Conservation (phyloP, 2,329 filamentous ascomycete genomes). For the Pseudocercospora fijiensis region DNA sequence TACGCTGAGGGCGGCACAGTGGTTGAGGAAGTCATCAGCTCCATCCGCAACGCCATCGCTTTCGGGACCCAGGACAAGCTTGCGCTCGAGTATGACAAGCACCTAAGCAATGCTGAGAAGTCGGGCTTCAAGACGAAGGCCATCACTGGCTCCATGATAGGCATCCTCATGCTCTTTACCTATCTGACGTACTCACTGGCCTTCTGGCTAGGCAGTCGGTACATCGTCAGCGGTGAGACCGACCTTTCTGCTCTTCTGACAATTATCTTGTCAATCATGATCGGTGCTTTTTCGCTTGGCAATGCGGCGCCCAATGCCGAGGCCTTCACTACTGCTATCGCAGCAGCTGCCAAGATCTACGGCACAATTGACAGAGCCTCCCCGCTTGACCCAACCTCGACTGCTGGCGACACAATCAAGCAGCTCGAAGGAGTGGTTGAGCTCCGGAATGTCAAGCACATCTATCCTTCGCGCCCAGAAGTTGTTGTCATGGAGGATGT, state of each 20-base stretch:
- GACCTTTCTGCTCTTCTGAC: constrained; percentile 72
- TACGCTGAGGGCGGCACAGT: constrained; percentile 84
- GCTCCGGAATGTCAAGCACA: constrained; percentile 80
- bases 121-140: constrained; percentile 76
- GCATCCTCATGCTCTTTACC: constrained; percentile 76
- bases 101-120: constrained; percentile 69
- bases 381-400: constrained; percentile 73
- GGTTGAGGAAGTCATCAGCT: constrained; percentile 91
- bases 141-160: constrained; percentile 74
- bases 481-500: constrained; percentile 86
- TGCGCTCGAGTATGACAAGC: constrained; percentile 77
- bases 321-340: constrained; percentile 78
- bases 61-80: constrained; percentile 92
- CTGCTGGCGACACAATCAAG: constrained; percentile 70
- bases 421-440: constrained; percentile 74
- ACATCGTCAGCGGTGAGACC: constrained; percentile 65
- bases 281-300: constrained; percentile 86
- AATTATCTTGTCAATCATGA: constrained; percentile 86
- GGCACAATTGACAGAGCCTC: constrained; percentile 87
- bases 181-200: constrained; percentile 85
- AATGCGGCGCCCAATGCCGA: constrained; percentile 83
- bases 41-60: constrained; percentile 85
- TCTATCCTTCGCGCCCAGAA: constrained; percentile 90
- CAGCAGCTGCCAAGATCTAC: constrained; percentile 88
- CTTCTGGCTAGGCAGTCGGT: constrained; percentile 84